A percentile compares a stretch with the other conserved stretches of the same genome.
Evolutionary conservation across 2,329 filamentous ascomycete genomes (phyloP).

Genomic region (Albophoma yamanashiensis): DNA sequence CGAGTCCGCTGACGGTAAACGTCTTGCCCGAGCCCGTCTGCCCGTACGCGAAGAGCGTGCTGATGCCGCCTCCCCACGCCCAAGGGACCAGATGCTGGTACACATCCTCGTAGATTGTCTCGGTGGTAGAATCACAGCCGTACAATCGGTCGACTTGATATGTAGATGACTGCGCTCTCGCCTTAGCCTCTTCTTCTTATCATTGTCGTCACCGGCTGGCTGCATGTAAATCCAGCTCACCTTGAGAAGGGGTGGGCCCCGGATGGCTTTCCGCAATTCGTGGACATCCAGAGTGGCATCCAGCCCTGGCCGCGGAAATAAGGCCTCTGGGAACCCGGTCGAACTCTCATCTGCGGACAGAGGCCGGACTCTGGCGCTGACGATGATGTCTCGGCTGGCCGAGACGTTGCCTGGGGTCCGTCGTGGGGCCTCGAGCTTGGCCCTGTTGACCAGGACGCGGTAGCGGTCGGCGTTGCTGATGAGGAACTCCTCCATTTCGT

Average conservation of each 20-base stretch:
- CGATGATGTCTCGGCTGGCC: constrained; percentile 18
- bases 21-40: constrained; percentile 40
- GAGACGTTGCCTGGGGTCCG: constrained; percentile 1
- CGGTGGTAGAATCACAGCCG: constrained; percentile 20
- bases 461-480: constrained; percentile 19
- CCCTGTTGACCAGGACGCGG: constrained; percentile 13
- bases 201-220: no score
- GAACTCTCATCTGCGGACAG: constrained; percentile 21
- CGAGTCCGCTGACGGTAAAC: constrained; percentile 29
- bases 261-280: constrained; percentile 21
- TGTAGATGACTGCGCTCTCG: constrained; percentile 16
- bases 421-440: constrained; percentile 11
- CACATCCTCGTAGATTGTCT: constrained; percentile 28
- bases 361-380: constrained; percentile 25
- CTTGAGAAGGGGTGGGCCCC: constrained; percentile 19
- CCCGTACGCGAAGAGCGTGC: constrained; percentile 37
- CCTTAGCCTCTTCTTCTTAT: background rate
- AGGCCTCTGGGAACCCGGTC: constrained; percentile 14
- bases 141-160: constrained; percentile 26
- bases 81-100: constrained; percentile 31
- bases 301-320: constrained; percentile 12
- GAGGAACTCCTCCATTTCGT: constrained; percentile 20
- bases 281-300: constrained; percentile 22
- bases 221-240: constrained; percentile 5
- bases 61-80: constrained; percentile 34